Base-by-base conservation (phyloP, 2,329 filamentous ascomycete genomes). In the Rhexocercosporidium sp. region DNA sequence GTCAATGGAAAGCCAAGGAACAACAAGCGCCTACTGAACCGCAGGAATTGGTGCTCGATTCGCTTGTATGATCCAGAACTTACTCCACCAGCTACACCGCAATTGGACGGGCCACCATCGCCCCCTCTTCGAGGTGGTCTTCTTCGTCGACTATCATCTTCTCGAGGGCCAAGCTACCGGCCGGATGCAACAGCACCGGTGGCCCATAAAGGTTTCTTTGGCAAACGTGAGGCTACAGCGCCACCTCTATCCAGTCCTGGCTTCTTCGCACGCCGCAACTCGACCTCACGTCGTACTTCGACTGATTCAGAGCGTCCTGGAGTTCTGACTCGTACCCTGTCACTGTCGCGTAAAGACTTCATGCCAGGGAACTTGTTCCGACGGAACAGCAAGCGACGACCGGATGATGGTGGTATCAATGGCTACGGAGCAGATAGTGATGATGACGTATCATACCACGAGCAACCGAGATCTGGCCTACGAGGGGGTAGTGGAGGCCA, bases 31-130 rank as follows among this genome's bases (percentile, higher is more conserved):
- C 83, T 99, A 1, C 83, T 98, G 11, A 94, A 94, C 22, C 91
- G 96, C 67, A 88, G 96, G 37, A 99, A 99, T 78, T 99, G 95
- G 92, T 98, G 95, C 78, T 92, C 93, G 2, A 97, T 99, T 74
- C 87, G 92, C 62, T 86, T 92, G 76, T 98, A 97, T 80, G 83
- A 88, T 11, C 94, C 94, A 1, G 93, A 92, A 3, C 83, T 81
- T 39, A 96, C 92, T 0, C 94, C 94, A 14, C 87, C 88, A 0
- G 84, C 86, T 3, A 89, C 91, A 1, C 93, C 92, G 3, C 85
- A 83, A 31, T 79, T 77, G 54, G 79, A 82, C 67, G 82, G 81
- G 37, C 79, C 77, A 61, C 79, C 81, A 3, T 81, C 78, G 20
- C 74, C 76, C 39, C 73, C 75, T 39, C 71, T 71, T 5, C 62